These are phyloP conservation scores for Russula olivacea DNA, from an alignment of 768 basidiomycete genomes.

Conservation along the genomic window DNA sequence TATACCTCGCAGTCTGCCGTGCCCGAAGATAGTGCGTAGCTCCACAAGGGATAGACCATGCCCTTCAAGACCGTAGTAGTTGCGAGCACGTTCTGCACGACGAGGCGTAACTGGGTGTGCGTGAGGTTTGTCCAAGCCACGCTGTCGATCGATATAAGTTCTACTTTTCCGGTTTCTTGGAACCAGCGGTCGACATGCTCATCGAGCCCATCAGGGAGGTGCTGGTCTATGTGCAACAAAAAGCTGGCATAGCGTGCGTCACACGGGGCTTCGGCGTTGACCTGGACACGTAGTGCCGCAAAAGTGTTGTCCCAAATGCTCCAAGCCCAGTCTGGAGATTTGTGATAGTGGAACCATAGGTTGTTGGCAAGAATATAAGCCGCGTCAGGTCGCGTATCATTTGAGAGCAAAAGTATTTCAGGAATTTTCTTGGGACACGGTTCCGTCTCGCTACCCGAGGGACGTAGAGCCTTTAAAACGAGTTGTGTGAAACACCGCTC, in stretches of 20 bases:
- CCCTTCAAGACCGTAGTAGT: constrained; percentile 69
- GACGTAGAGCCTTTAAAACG: constrained; percentile 37
- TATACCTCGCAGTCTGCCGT: constrained; percentile 41
- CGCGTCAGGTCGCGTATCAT: constrained; percentile 52
- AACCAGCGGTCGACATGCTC: constrained; percentile 69
- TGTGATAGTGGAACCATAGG: constrained; percentile 79
- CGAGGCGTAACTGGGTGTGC: constrained; percentile 56
- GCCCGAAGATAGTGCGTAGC: constrained; percentile 42
- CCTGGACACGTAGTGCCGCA: constrained; percentile 62
- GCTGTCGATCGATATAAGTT: constrained; percentile 50
- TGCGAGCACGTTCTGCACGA: constrained; percentile 59
- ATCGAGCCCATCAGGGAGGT: constrained; percentile 69
- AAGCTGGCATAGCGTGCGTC: constrained; percentile 66
- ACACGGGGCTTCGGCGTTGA: constrained; percentile 42
- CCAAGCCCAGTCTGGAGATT: constrained; percentile 68
- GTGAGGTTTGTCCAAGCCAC: constrained; percentile 66
- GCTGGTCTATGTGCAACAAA: constrained; percentile 67
- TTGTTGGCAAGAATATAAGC: constrained; percentile 66
- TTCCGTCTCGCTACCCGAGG: constrained; percentile 33
- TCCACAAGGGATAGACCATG: constrained; percentile 77
- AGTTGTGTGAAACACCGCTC: background rate
- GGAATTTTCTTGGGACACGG: constrained; percentile 40
- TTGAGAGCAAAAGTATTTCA: constrained; percentile 63
- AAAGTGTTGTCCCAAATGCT: constrained; percentile 82
- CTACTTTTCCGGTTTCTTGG: constrained; percentile 56